Conservation (phyloP, 2,329 filamentous ascomycete species). For the Hymenoscyphus infarciens region DNA sequence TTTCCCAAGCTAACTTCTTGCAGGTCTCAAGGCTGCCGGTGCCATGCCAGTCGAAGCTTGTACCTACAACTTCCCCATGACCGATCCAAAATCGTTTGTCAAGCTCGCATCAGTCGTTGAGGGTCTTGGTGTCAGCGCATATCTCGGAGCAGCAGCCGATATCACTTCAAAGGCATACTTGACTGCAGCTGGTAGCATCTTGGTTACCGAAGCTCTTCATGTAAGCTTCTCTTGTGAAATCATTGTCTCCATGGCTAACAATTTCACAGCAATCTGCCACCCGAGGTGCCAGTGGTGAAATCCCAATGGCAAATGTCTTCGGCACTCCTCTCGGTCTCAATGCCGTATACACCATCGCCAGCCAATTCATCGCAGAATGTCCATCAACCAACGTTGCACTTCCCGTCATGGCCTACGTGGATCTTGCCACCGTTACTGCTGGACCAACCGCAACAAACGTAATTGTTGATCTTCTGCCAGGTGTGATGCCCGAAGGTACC, state of each 20-base stretch:
- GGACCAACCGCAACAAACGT: slow-evolving; percentile 23
- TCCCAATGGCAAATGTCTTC: slow-evolving; percentile 56
- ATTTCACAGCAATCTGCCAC: slow-evolving; percentile 49
- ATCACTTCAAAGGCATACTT: slow-evolving; percentile 57
- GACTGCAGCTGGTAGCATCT: slow-evolving; percentile 59
- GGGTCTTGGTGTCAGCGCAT: slow-evolving; percentile 56
- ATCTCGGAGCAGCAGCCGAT: slow-evolving; percentile 58
- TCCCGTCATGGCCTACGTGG: slow-evolving; percentile 59
- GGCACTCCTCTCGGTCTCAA: slow-evolving; percentile 57
- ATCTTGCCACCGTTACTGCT: slow-evolving; percentile 37
- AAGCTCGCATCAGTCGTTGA: slow-evolving; percentile 53
- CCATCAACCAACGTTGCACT: slow-evolving; percentile 51
- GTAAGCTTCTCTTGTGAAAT: neutral
- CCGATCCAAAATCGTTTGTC: slow-evolving; percentile 48
- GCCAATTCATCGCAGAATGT: slow-evolving; percentile 57
- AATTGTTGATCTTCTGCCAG: slow-evolving; percentile 29
- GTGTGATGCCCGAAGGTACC: slow-evolving; percentile 24
- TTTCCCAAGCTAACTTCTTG: neutral
- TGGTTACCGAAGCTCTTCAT: slow-evolving; percentile 65
- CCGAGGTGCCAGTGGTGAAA: slow-evolving; percentile 46
- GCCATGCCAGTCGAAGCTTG: slow-evolving; percentile 52
- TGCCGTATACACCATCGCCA: slow-evolving; percentile 61
- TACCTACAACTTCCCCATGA: slow-evolving; percentile 53
- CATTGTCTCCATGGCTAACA: neutral
- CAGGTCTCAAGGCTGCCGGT: slow-evolving; percentile 43